A percentile compares a stretch with the other conserved stretches of the same genome.
Conservation (phyloP, 2,329 filamentous ascomycete species). For the Amphichorda felina region DNA sequence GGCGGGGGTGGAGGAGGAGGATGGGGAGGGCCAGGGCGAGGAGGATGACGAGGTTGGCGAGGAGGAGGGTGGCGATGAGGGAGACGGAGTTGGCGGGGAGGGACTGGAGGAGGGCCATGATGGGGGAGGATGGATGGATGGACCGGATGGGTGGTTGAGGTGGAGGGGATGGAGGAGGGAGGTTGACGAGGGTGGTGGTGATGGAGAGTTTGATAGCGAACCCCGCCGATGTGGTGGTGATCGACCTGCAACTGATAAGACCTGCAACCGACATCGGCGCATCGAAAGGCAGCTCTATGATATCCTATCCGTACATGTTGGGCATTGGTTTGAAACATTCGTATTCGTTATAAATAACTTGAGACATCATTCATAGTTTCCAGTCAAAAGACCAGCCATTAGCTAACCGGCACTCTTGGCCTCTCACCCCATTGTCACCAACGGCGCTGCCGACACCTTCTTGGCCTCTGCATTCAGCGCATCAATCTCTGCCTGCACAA, state of each 20-base stretch:
- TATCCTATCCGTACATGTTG: too few relatives aligned
- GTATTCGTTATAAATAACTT: too few relatives aligned
- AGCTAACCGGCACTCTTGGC: background rate
- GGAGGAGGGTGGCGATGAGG: constrained; percentile 37
- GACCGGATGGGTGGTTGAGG: background rate
- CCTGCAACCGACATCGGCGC: too few relatives aligned
- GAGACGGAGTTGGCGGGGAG: constrained; percentile 24
- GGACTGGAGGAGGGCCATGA: constrained; percentile 4
- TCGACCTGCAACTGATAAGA: too few relatives aligned
- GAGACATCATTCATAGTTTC: too few relatives aligned
- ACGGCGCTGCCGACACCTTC: constrained; percentile 21
- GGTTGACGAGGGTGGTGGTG: background rate
- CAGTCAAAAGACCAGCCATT: too few relatives aligned
- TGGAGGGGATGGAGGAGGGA: background rate
- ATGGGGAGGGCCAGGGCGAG: constrained; percentile 34
- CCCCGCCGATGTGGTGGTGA: background rate
- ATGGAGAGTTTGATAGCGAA: too few relatives aligned
- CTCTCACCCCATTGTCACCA: background rate
- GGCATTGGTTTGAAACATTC: too few relatives aligned
- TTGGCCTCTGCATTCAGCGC: constrained; percentile 41
- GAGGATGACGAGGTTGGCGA: constrained; percentile 44
- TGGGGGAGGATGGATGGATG: background rate
- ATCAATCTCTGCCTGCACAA: constrained; percentile 43
- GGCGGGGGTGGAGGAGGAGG: constrained; percentile 39
- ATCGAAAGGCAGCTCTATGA: too few relatives aligned